Evolutionary conservation across 306 rosid species (phyloP).

Genomic region (Castanea crenata): DNA sequence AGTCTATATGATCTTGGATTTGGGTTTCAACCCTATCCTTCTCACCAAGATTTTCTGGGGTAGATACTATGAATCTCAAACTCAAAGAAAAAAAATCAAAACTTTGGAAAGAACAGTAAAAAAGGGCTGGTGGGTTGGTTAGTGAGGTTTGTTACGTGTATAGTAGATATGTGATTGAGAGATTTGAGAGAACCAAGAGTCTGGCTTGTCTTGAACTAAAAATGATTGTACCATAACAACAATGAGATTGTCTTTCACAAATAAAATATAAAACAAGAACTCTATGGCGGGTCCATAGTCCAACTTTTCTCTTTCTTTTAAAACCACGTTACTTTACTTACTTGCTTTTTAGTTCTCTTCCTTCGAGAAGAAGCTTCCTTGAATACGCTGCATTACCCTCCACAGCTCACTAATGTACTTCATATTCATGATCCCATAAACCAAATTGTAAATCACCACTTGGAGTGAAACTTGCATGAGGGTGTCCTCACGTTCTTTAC

Average conservation of each 20-base stretch:
- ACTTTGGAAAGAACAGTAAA: neutral
- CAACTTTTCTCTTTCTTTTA: too few relatives aligned
- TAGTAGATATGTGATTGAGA: neutral
- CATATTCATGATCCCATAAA: too few relatives aligned
- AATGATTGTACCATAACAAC: neutral
- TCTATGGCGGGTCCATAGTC: too few relatives aligned
- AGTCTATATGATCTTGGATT: neutral
- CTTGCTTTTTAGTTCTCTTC: too few relatives aligned
- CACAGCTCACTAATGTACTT: too few relatives aligned
- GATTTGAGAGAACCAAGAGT: neutral
- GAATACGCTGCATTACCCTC: too few relatives aligned
- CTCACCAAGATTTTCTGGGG: neutral
- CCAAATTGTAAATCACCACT: too few relatives aligned
- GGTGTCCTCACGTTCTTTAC: too few relatives aligned
- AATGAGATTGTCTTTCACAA: neutral
- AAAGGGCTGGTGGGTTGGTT: neutral
- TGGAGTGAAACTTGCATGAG: too few relatives aligned
- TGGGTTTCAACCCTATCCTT: neutral
- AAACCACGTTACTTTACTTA: too few relatives aligned
- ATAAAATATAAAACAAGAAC: too few relatives aligned
- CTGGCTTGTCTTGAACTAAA: constrained; percentile 8
- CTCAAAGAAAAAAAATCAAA: neutral
- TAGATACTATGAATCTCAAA: neutral
- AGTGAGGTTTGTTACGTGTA: neutral
- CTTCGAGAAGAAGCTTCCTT: too few relatives aligned